Evolutionary conservation across 768 basidiomycete genomes (phyloP), one percentile per base, ranked within the genome.

Genomic region (Panaeolus papilionaceus): DNA sequence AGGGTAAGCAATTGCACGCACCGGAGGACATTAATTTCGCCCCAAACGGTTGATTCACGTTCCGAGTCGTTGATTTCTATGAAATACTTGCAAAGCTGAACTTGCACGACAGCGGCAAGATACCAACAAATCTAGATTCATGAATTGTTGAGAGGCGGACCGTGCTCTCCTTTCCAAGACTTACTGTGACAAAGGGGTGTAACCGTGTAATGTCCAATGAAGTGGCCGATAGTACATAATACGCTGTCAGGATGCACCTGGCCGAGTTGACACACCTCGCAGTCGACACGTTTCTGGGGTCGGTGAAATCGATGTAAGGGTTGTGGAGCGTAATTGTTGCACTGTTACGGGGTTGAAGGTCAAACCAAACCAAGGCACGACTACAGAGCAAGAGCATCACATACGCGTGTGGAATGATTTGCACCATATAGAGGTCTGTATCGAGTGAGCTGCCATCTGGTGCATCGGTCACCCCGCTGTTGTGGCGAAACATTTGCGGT

Each of bases 241-340:
- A 93, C 44, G 92, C 89, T 12, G 84, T 82, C 28, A 95, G 81
- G 69, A 95, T 94, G 62, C 83, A 84, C 64, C 90, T 86, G 11
- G 94, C 91, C 16, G 94, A 89, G 71, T 90, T 83, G 38, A 93
- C 81, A 75, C 94, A 95, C 26, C 93, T 88, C 20, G 82, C 78
- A 11, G 91, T 92, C 1, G 94, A 95, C 11, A 85, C 68, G 71
- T 87, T 87, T 66, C 84, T 79, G 7, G 87, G 83, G 70, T 93
- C 88, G 18, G 84, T 81, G 74, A 94, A 90, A 75, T 95, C 89
- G 67, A 95, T 82, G 77, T 92, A 94, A 9, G 91, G 87, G 74
- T 94, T 94, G 74, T 95, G 94, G 64, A 95, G 84, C 5, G 94
- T 94, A 69, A 95, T 95, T 10, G 89, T 88, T 11, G 94, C 94